Evolutionary conservation across 2,329 filamentous ascomycete species (phyloP), one percentile per base, ranked within the genome.

Genomic region (Myotisia sp.): DNA sequence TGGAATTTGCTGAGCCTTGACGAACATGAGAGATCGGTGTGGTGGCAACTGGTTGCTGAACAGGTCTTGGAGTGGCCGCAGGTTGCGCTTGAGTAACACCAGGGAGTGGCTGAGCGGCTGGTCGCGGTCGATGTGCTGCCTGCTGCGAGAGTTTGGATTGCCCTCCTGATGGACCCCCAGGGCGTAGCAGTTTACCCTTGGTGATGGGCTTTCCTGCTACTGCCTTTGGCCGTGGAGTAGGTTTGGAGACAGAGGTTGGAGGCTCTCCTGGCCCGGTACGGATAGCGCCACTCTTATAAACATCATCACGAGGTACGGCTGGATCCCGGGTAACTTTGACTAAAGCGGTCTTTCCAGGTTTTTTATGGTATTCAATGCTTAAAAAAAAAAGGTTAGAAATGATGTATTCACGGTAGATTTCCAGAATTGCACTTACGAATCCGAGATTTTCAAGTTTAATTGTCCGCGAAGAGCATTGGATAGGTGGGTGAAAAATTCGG

Each of bases 401-500:
- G n/a, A n/a, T n/a, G n/a, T n/a, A n/a, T n/a, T 40, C 59, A 45
- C 59, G n/a, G n/a, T n/a, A n/a, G n/a, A n/a, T n/a, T n/a, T n/a
- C n/a, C n/a, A n/a, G n/a, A n/a, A n/a, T n/a, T 29, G 19, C 33
- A 57, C 64, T 60, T 53, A 68, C 39, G 68, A 70, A 18, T 90
- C 78, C n/a, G 65, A 74, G 42, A 95, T 79, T 58, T 81, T 84
- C 30, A 98, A 61, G 52, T 76, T 84, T 52, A 92, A 71, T 6
- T 81, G 76, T 6, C 80, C 83, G 3, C 80, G 76, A 58, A 92
- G 80, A 34, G 76, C 74, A 33, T 74, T 76, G 52, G 78, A 75
- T 62, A 98, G 76, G 43, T 94, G 86, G 0, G 87, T 92, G 52
- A 95, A 92, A 58, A 98, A 77, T 52, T 98, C 90, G 0, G 90